A percentile compares a stretch with the other conserved stretches of the same genome.
These are phyloP conservation scores for Trichoderma polysporum DNA, from an alignment of 2,329 filamentous ascomycete genomes.

Conservation along the genomic window DNA sequence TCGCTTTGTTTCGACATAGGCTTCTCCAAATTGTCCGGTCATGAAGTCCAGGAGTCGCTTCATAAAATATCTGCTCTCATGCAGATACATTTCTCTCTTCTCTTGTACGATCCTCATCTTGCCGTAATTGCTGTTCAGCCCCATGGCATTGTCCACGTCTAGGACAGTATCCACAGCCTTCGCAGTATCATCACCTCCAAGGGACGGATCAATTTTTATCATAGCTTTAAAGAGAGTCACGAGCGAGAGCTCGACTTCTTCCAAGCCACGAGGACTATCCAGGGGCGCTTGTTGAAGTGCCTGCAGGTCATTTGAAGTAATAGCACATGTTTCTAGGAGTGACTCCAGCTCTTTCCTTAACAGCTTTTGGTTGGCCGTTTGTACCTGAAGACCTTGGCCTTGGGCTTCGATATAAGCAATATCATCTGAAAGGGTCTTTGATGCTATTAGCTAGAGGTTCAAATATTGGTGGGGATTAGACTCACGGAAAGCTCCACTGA, in stretches of 20 bases:
- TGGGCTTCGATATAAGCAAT: slow-evolving; percentile 97
- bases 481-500: slow-evolving; percentile 88
- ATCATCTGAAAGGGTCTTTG: slow-evolving; percentile 88
- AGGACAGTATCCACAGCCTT: slow-evolving; percentile 51
- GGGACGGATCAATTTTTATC: slow-evolving; percentile 84
- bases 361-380: slow-evolving; percentile 94
- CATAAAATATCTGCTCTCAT: slow-evolving; percentile 74
- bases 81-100: slow-evolving; percentile 85
- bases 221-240: slow-evolving; percentile 88
- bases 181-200: slow-evolving; percentile 54
- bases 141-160: slow-evolving; percentile 43
- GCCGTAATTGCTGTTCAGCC: slow-evolving; percentile 71
- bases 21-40: slow-evolving; percentile 74
- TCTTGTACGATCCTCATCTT: slow-evolving; percentile 93
- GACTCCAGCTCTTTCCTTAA: slow-evolving; percentile 86
- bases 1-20: slow-evolving; percentile 68
- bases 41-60: slow-evolving; percentile 79
- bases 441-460: neutral
- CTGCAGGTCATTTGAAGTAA: slow-evolving; percentile 71
- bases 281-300: slow-evolving; percentile 72
- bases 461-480: slow-evolving; percentile 18
- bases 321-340: slow-evolving; percentile 87
- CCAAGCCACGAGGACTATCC: slow-evolving; percentile 67
- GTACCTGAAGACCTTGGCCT: slow-evolving; percentile 93
- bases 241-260: slow-evolving; percentile 74